These are phyloP conservation scores for Lasiosphaeris hirsuta DNA, from an alignment of 495 filamentous ascomycete species.

Conservation along the genomic window DNA sequence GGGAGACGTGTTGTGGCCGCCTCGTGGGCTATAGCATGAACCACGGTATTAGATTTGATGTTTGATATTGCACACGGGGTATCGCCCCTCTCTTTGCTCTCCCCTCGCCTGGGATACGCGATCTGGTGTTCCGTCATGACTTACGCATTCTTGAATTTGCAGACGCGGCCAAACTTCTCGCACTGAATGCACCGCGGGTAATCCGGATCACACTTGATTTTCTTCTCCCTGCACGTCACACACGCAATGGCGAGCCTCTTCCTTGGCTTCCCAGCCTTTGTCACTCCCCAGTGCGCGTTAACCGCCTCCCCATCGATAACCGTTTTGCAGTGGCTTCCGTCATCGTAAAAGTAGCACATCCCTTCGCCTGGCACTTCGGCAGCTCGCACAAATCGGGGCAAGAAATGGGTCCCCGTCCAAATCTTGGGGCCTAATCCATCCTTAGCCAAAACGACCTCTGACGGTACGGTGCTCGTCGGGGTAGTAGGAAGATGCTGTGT, in stretches of 20 bases:
- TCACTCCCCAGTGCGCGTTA: slow-evolving; percentile 89
- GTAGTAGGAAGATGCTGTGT: slow-evolving; percentile 35
- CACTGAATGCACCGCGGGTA: slow-evolving; percentile 83
- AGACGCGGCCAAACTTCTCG: slow-evolving; percentile 80
- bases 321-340: slow-evolving; percentile 78
- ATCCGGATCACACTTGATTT: slow-evolving; percentile 92
- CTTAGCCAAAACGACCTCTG: slow-evolving; percentile 45
- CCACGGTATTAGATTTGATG: slow-evolving; percentile 16
- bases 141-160: slow-evolving; percentile 86
- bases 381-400: slow-evolving; percentile 56
- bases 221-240: slow-evolving; percentile 89
- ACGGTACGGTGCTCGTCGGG: slow-evolving; percentile 35
- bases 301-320: slow-evolving; percentile 81
- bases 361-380: slow-evolving; percentile 73
- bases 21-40: slow-evolving; percentile 42
- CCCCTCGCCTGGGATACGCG: no score
- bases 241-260: slow-evolving; percentile 88
- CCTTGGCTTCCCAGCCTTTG: slow-evolving; percentile 86
- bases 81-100: no score
- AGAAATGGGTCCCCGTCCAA: slow-evolving; percentile 58
- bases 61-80: no score
- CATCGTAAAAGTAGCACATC: slow-evolving; percentile 82
- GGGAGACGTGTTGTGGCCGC: slow-evolving; percentile 52
- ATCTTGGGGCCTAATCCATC: slow-evolving; percentile 58
- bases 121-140: slow-evolving; percentile 31